phyloP scores from a whole-genome alignment of 2,329 filamentous ascomycete genomes.

The Botrytis byssoidea region DNA sequence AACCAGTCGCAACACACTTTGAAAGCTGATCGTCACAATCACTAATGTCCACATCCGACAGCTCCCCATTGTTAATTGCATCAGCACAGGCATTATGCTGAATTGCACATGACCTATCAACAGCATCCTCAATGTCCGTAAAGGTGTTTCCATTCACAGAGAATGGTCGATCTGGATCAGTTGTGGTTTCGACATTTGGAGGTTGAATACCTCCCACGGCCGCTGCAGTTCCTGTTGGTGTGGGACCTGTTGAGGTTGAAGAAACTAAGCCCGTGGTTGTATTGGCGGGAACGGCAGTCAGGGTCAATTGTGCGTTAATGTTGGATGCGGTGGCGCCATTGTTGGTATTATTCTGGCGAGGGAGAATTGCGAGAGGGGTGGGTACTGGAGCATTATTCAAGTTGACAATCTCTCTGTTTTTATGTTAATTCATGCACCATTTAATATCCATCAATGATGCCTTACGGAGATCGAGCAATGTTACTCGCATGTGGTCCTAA shows the following conservation, averaged over 20 bases:
- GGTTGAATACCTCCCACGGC: neutral
- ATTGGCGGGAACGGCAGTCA: conserved; percentile 11
- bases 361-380: neutral
- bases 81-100: conserved; percentile 16
- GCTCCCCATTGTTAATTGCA: conserved; percentile 2
- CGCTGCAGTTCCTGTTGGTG: neutral
- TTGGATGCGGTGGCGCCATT: neutral
- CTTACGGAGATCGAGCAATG: neutral
- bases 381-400: neutral
- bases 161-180: conserved; percentile 12
- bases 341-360: neutral
- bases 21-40: conserved; percentile 10
- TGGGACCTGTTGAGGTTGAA: neutral
- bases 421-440: neutral
- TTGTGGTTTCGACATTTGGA: conserved; percentile 9
- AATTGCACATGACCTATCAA: conserved; percentile 9
- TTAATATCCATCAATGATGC: too few species aligned
- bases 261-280: neutral
- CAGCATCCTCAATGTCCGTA: neutral
- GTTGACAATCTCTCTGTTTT: neutral
- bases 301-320: neutral
- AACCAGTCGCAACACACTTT: neutral
- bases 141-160: conserved; percentile 4
- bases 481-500: neutral
- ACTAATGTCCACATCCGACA: neutral